phyloP scores from a whole-genome alignment of 2,329 filamentous ascomycete genomes.

The Ophiocordyceps robertsii region DNA sequence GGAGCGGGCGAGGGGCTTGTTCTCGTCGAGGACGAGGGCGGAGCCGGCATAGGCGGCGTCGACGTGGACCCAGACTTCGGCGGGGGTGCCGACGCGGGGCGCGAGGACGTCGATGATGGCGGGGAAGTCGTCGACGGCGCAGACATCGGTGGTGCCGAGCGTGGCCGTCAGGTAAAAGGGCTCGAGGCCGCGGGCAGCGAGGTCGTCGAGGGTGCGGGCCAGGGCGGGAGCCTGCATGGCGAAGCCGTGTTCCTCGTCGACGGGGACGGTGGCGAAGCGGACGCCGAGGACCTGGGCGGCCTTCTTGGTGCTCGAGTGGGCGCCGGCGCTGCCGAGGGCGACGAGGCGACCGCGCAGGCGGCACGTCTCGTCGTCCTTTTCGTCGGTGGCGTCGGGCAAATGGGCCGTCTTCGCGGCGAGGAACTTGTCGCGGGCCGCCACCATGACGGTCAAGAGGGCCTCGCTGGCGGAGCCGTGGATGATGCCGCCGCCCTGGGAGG shows the following conservation, averaged over 20 bases:
- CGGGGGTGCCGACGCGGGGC: slow-evolving; percentile 13
- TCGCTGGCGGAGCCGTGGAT: slow-evolving; percentile 88
- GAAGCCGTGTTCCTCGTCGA: slow-evolving; percentile 49
- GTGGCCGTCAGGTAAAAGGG: slow-evolving; percentile 81
- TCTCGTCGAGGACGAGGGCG: slow-evolving; percentile 69
- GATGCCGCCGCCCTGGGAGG: slow-evolving; percentile 71
- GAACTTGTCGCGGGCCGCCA: slow-evolving; percentile 74
- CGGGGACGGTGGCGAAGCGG: slow-evolving; percentile 59
- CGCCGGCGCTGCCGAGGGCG: slow-evolving; percentile 63
- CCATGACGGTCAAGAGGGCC: slow-evolving; percentile 73
- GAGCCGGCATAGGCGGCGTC: slow-evolving; percentile 89
- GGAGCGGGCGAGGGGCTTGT: slow-evolving; percentile 51
- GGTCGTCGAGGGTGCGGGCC: slow-evolving; percentile 46
- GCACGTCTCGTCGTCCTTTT: slow-evolving; percentile 57
- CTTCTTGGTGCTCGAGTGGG: slow-evolving; percentile 79
- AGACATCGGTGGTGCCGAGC: slow-evolving; percentile 78
- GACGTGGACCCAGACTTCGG: slow-evolving; percentile 76
- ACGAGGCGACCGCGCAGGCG: slow-evolving; percentile 46
- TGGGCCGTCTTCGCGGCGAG: slow-evolving; percentile 45
- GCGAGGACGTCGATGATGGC: slow-evolving; percentile 44
- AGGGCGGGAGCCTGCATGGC: slow-evolving; percentile 55
- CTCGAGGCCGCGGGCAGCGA: slow-evolving; percentile 55
- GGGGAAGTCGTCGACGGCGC: slow-evolving; percentile 70
- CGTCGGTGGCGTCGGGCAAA: slow-evolving; percentile 35
- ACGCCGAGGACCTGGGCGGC: slow-evolving; percentile 76